These are phyloP conservation scores for Zizania palustris DNA, from an alignment of 202 grass and related monocot genomes.

Conservation along the genomic window DNA sequence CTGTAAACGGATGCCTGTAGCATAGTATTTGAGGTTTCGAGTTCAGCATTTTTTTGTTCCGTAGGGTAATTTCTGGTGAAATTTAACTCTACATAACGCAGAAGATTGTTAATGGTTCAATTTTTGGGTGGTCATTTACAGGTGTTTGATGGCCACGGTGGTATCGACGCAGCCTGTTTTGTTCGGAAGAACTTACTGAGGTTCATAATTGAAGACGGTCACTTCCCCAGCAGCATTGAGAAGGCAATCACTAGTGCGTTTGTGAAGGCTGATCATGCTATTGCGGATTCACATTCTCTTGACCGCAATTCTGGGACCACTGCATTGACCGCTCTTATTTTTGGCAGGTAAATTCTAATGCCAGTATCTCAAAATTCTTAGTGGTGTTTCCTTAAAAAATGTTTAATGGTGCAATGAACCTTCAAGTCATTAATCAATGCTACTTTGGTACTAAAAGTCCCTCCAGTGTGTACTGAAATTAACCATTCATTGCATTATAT, in stretches of 20 bases:
- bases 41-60: neutral
- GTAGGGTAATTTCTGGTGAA: neutral
- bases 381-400: no score
- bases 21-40: constrained; percentile 1
- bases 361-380: constrained; percentile 1
- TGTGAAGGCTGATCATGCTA: constrained; percentile 71
- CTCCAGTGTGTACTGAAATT: constrained; percentile 5
- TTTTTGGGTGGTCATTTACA: constrained; percentile 39
- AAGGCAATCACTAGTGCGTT: constrained; percentile 75
- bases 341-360: constrained; percentile 61
- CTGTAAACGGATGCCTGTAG: neutral
- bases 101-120: neutral
- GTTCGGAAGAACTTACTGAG: constrained; percentile 84
- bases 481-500: neutral
- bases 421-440: constrained; percentile 1
- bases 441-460: neutral
- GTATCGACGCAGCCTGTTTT: constrained; percentile 80
- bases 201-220: constrained; percentile 76
- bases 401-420: neutral
- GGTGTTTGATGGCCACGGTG: constrained; percentile 98
- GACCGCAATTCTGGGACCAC: constrained; percentile 88
- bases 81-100: constrained; percentile 3
- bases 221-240: constrained; percentile 80
- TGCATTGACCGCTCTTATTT: constrained; percentile 73
- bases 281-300: constrained; percentile 83